Base-by-base conservation (phyloP, 257 asterid genomes). In the Catharanthus roseus region DNA sequence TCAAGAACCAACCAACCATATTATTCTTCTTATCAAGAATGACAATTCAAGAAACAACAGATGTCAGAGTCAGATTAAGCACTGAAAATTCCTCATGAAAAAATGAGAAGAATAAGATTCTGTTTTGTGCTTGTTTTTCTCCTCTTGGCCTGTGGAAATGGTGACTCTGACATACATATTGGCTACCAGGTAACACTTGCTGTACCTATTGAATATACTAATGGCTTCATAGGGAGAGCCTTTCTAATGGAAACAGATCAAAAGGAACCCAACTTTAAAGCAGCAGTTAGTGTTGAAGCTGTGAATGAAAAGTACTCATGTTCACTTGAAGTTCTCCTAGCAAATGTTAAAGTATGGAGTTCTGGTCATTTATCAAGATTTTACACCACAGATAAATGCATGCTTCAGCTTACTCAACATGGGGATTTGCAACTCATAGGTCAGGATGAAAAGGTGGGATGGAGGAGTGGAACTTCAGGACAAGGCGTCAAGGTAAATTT, bases 401-500 rank as follows among this genome's bases (percentile, higher is more conserved):
- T 77, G 65, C 81, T 92, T 38, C 80, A 90, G 77, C 39, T 92
- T 2, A 79, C 87, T 0, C 72, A 60, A 4, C 9, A 56, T 24
- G 98, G 98, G 7, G 90, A 90, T 71, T 75, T 92, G 73, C 82
- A 86, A 65, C 82, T 90, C 82, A 88, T 82, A 69, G 90, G 85
- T 15, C 68, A 72, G 69, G 75, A 76, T 0, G 90, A 77, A 4
- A 63, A 72, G 39, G 69, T 92, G 63, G 98, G 96, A 36, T 92
- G 96, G 98, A 78, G 86, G 74, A 84, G 85, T 80, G 98, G 98
- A 24, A 92, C 98, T 71, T 81, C 93, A 0, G 84, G 83, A 13
- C 97, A 92, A 76, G 95, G 93, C 19, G 97, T 90, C 67, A 67
- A 86, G 97, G 98, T 92, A 82, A n/a, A 86, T 49, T 63, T 54